Evolutionary conservation across 2,329 filamentous ascomycete genomes (phyloP), one percentile per base, ranked within the genome.

Genomic region (Aspergillus sp.): DNA sequence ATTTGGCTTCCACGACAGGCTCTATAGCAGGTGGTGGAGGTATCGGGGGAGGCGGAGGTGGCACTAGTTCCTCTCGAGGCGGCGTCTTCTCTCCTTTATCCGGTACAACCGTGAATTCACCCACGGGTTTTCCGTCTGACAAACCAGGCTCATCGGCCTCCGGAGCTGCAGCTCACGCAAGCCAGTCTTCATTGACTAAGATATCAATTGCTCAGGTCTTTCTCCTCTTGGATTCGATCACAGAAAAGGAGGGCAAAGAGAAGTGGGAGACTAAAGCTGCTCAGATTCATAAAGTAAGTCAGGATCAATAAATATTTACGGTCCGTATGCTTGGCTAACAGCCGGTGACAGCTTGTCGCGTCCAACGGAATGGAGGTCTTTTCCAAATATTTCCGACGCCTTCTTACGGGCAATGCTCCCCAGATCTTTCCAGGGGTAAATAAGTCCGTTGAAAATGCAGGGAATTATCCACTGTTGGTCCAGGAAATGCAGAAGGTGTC

Each of bases 351-450:
- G 87, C 83, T 97, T 67, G 85, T 97, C 73, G 85, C 95, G 81
- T 90, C 91, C 62, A 85, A 94, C 89, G 90, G 90, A 65, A 98
- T 98, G 91, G 94, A 98, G 78, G 89, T 96, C 65, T 96, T 90
- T 68, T 83, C 88, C 51, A 94, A 90, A 75, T 96, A 93, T 70
- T 94, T 98, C 71, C 84, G 88, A 69, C 88, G 91, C 70, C 78
- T 97, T 66, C 81, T 98, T 64, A 86, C 85, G 70, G 84, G 85
- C 72, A 96, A 96, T 81, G 88, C 90, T 60, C 75, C 84, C 53
- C 85, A 93, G 62, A 93, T 98, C 66, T 97, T 97, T 65, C 84
- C 88, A 44, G 82, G 85, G 53, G 75, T 83, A 46, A 86, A 81
- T 59, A 80, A 88, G 69, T 79, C 81, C 47, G 79, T 82, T 54